Evolutionary conservation across 495 filamentous ascomycete species (phyloP), one percentile per base, ranked within the genome.

Genomic region (Hypoxylon fragiforme): DNA sequence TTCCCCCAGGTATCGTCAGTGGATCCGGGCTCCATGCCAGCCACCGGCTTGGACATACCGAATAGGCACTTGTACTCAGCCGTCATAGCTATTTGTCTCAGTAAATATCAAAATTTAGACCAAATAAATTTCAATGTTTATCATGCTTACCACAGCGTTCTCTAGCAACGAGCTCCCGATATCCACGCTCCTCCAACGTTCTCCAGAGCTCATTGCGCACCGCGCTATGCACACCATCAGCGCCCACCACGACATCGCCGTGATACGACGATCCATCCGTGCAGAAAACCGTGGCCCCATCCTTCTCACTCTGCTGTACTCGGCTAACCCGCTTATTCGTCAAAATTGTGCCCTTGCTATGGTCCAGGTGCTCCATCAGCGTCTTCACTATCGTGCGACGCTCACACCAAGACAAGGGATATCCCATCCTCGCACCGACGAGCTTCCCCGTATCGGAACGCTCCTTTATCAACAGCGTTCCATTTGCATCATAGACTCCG

Each of bases 181-280:
- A n/a, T n/a, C n/a, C n/a, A n/a, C n/a, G n/a, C n/a, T n/a, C n/a
- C n/a, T n/a, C n/a, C 12, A 12, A 34, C 31, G 19, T 24, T 4
- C 8, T 66, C 69, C 68, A 67, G 44, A 81, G 66, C 52, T 74
- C 71, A 9, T 63, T 39, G 9, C 76, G 63, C 7, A 73, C 70
- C 4, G 59, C 46, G 32, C 68, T 72, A 52, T 77, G 73, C 35
- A 76, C 62, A 0, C 77, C 75, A 60, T 80, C 77, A 7, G 68
- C 71, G 0, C 75, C 77, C n/a, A 78, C 39, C 12, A 81, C 67
- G 37, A 77, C 50, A 51, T 71, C 65, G 0, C 75, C 77, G 11
- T 2, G 41, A 41, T 64, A 70, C 0, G 55, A 44, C n/a, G n/a
- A n/a, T n/a, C n/a, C n/a, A n/a, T n/a, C n/a, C n/a, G n/a, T n/a